Percentiles rank a stretch among this genome's conserved stretches.
phyloP scores from a whole-genome alignment of 805 yeast species.

The Candida tibetensis region DNA sequence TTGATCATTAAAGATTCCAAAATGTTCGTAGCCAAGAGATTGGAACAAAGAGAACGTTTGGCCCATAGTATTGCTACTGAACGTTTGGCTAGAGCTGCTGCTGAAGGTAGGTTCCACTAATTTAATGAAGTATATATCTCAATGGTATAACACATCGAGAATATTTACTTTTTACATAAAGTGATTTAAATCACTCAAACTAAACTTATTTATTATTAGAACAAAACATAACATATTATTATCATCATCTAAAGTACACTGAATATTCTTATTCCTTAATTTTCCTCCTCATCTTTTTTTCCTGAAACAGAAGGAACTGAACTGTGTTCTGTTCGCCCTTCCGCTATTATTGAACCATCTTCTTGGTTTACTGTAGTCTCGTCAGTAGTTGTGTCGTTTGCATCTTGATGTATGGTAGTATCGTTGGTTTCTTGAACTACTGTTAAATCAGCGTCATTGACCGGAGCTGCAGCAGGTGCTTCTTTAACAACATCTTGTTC shows the following conservation, averaged over 20 bases:
- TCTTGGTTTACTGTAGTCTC: conserved; percentile 33
- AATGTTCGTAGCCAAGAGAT: conserved; percentile 54
- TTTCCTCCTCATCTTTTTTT: conserved; percentile 5
- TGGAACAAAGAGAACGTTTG: conserved; percentile 60
- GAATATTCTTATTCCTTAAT: neutral
- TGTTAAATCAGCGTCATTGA: conserved; percentile 46
- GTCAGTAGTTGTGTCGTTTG: conserved; percentile 47
- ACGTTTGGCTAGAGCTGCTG: conserved; percentile 46
- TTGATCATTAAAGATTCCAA: conserved; percentile 63
- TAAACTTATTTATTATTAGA: neutral
- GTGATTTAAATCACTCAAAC: neutral
- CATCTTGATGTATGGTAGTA: conserved; percentile 47
- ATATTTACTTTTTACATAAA: neutral
- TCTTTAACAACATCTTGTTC: neutral
- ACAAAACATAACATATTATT: conserved; percentile 4
- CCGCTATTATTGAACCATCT: conserved; percentile 22
- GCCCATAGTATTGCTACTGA: conserved; percentile 57
- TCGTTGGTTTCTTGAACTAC: conserved; percentile 46
- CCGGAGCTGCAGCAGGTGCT: neutral
- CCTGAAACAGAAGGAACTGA: conserved; percentile 5
- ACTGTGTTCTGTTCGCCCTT: conserved; percentile 9
- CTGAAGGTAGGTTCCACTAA: conserved; percentile 32
- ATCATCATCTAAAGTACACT: neutral
- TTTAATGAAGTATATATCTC: no score
- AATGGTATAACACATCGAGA: neutral